Evolutionary conservation across 2,329 filamentous ascomycete genomes (phyloP), one percentile per base, ranked within the genome.

Genomic region (Beauveria scarabaeidicola): DNA sequence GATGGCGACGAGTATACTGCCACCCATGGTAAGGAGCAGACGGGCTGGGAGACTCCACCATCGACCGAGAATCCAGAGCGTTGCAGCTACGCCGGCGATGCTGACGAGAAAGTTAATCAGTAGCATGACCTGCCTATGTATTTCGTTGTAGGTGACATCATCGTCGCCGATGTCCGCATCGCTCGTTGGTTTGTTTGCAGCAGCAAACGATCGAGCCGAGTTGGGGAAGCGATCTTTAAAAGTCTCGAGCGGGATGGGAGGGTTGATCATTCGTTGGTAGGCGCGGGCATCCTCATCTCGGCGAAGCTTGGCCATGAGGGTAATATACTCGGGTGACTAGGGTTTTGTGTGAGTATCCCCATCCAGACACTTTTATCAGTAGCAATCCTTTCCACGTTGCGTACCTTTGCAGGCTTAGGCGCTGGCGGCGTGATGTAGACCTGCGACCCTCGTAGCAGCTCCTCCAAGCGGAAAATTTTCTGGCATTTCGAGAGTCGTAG

Each of bases 31-130:
- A 53, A 92, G 72, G 43, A 88, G 87, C 62, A 94, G 69, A 27
- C 90, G 77, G 47, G 84, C 80, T 0, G 89, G 85, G 1, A 87
- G 81, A 63, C 81, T 86, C 89, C 89, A 93, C 80, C 88, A 89
- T 54, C 85, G 79, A 1, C 87, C 87, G 17, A 82, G 81, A n/a
- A 91, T 79, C 90, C 89, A 94, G 38, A 94, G 81, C 8, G 88
- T 89, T 2, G 81, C 85, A 3, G 85, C 88, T 54, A 88, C 89
- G 48, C 92, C 90, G 3, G 93, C 76, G 57, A 97, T 89, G 55
- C 90, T 96, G 57, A 96, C 79, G 43, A 97, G 75, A 54, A 97
- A 91, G 71, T 97, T 99, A 67, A 96, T 80, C 55, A 97, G 91
- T 8, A 97, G 78, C 46, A 89, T 86, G 60, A 94, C 75, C 68